phyloP scores from a whole-genome alignment of 768 basidiomycete genomes.

The Tylopilus plumbeoviolaceoides region DNA sequence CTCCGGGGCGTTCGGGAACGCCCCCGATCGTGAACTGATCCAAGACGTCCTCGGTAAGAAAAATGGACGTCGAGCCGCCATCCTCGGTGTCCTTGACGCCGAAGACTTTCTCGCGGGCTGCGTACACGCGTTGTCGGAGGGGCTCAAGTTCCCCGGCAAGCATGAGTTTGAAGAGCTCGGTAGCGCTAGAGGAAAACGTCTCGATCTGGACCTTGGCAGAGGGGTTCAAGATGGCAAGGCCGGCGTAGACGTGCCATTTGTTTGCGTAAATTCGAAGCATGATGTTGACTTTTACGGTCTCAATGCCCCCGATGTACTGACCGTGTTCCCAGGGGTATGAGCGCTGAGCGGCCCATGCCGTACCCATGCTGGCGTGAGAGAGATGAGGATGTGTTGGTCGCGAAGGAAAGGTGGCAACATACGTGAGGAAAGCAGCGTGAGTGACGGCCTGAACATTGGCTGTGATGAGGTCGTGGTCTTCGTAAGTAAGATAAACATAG shows the following conservation, averaged over 20 bases:
- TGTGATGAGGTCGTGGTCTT: conserved; percentile 93
- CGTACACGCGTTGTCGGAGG: conserved; percentile 69
- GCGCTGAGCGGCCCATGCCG: conserved; percentile 78
- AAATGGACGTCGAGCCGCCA: conserved; percentile 50
- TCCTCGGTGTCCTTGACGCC: conserved; percentile 36
- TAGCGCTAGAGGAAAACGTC: conserved; percentile 80
- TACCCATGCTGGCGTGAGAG: conserved; percentile 76
- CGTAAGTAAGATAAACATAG: conserved; percentile 91
- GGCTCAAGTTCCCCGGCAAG: conserved; percentile 50
- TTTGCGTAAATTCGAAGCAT: conserved; percentile 94
- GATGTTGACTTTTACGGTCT: conserved; percentile 95
- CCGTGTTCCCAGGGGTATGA: conserved; percentile 96
- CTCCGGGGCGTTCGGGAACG: conserved; percentile 9
- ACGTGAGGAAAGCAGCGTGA: conserved; percentile 97
- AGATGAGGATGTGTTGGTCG: conserved; percentile 4
- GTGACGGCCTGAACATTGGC: conserved; percentile 99
- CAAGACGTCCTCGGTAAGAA: conserved; percentile 75
- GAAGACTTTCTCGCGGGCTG: conserved; percentile 76
- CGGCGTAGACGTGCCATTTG: conserved; percentile 99
- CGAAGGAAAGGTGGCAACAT: conserved; percentile 10
- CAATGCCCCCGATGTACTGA: conserved; percentile 94
- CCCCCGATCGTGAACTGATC: conserved; percentile 86
- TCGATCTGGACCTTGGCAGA: conserved; percentile 84
- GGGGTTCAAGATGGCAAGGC: conserved; percentile 96
- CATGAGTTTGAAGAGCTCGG: conserved; percentile 96